Evolutionary conservation across 352 stramenopile species (phyloP).

Genomic region (Globisporangium parvum): DNA sequence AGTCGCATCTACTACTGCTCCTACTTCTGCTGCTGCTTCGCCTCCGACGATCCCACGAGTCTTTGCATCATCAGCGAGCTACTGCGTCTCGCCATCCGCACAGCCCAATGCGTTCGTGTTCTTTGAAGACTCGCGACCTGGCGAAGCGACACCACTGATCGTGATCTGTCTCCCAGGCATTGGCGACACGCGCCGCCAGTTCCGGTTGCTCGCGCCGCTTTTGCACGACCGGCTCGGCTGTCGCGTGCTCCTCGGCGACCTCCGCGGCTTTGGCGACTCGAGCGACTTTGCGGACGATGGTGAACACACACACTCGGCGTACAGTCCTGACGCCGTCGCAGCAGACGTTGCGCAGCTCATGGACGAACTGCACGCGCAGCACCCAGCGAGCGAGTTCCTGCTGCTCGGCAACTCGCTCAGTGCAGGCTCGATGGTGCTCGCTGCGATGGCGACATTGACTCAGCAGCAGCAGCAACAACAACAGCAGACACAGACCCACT

Average conservation of each 20-base stretch:
- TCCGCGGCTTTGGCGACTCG: constrained; percentile 41
- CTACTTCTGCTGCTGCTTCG: background rate
- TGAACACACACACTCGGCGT: constrained; percentile 14
- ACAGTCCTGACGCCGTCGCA: constrained; percentile 26
- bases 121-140: constrained; percentile 34
- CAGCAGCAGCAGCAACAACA: no score
- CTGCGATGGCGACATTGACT: constrained; percentile 3
- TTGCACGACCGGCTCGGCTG: constrained; percentile 26
- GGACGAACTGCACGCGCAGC: constrained; percentile 13
- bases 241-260: constrained; percentile 28
- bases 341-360: constrained; percentile 23
- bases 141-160: constrained; percentile 12
- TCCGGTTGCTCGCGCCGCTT: constrained; percentile 30
- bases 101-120: constrained; percentile 16
- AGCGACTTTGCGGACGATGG: constrained; percentile 15
- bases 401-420: constrained; percentile 34
- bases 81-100: constrained; percentile 10
- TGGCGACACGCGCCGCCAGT: constrained; percentile 34
- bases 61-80: constrained; percentile 18
- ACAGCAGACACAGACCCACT: background rate
- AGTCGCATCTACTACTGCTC: background rate
- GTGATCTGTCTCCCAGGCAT: constrained; percentile 36
- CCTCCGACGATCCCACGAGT: constrained; percentile 11
- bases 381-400: constrained; percentile 22
- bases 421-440: constrained; percentile 28